These are phyloP conservation scores for Macrophomina pseudophaseolina DNA, from an alignment of 2,329 filamentous ascomycete species.

Conservation along the genomic window DNA sequence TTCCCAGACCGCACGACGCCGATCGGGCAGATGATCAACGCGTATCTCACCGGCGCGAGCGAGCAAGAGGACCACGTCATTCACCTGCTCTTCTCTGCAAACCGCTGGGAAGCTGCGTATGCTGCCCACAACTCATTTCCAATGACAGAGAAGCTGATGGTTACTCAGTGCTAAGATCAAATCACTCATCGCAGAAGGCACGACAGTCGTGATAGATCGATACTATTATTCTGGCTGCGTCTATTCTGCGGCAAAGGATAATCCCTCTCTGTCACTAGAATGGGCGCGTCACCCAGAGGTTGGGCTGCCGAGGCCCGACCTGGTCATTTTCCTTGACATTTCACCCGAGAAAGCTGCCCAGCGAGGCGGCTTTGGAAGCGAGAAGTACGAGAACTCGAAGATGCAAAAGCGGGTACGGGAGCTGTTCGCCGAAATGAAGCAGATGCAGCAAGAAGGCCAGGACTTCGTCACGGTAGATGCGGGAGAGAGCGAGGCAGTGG, in stretches of 20 bases:
- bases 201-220: conserved; percentile 82
- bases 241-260: conserved; percentile 87
- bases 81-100: conserved; percentile 87
- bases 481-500: conserved; percentile 56
- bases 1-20: conserved; percentile 85
- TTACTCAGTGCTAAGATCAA: conserved; percentile 10
- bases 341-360: conserved; percentile 72
- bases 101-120: conserved; percentile 76
- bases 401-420: conserved; percentile 82
- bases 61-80: conserved; percentile 87
- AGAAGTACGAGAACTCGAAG: conserved; percentile 83
- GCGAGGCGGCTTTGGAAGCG: conserved; percentile 85
- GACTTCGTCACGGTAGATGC: conserved; percentile 63
- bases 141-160: neutral
- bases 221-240: conserved; percentile 96
- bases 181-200: conserved; percentile 55
- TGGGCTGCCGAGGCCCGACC: conserved; percentile 84
- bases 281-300: conserved; percentile 88
- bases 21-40: conserved; percentile 86
- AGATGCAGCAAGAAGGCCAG: conserved; percentile 53
- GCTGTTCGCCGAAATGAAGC: conserved; percentile 67
- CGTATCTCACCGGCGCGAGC: conserved; percentile 73
- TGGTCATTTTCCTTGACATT: conserved; percentile 86
- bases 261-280: conserved; percentile 68
- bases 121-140: conserved; percentile 27